A percentile compares a stretch with the other conserved stretches of the same genome.
Conservation (phyloP, 1,284 basidiomycete species). For the Exobasidium rhododendri region DNA sequence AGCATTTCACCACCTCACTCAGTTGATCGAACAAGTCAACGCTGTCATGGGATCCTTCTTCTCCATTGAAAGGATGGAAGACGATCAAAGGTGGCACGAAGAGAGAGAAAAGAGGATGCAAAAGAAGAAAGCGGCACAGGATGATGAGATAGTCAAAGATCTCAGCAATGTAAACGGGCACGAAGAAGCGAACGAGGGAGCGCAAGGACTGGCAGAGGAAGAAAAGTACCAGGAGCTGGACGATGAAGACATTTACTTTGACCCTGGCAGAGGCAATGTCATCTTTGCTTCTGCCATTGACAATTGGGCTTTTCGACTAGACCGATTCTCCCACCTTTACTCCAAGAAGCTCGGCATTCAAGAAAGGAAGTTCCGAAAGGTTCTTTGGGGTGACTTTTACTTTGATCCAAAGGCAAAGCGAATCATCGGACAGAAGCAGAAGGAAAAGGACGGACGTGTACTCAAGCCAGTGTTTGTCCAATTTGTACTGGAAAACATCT, state of each 20-base stretch:
- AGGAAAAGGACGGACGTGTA: conserved; percentile 64
- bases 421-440: conserved; percentile 85
- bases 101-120: conserved; percentile 78
- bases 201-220: conserved; percentile 13
- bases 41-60: conserved; percentile 97
- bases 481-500: conserved; percentile 94
- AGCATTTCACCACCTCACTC: conserved; percentile 87
- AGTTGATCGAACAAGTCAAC: conserved; percentile 95
- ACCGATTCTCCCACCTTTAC: conserved; percentile 90
- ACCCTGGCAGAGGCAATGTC: conserved; percentile 91
- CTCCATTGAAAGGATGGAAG: conserved; percentile 86
- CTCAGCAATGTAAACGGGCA: conserved; percentile 51
- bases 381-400: conserved; percentile 97
- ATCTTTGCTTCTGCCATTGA: conserved; percentile 95
- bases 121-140: conserved; percentile 64
- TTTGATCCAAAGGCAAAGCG: conserved; percentile 93
- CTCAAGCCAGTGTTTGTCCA: conserved; percentile 98
- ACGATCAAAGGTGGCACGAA: conserved; percentile 89
- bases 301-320: conserved; percentile 94
- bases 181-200: conserved; percentile 47
- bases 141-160: conserved; percentile 23
- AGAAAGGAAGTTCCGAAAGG: conserved; percentile 78
- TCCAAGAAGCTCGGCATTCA: conserved; percentile 86
- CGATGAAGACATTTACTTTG: conserved; percentile 90
- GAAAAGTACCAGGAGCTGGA: conserved; percentile 74